A percentile compares a stretch with the other conserved stretches of the same genome.
Evolutionary conservation across 2,329 filamentous ascomycete genomes (phyloP).

Genomic region (Aureobasidium melanogenum): DNA sequence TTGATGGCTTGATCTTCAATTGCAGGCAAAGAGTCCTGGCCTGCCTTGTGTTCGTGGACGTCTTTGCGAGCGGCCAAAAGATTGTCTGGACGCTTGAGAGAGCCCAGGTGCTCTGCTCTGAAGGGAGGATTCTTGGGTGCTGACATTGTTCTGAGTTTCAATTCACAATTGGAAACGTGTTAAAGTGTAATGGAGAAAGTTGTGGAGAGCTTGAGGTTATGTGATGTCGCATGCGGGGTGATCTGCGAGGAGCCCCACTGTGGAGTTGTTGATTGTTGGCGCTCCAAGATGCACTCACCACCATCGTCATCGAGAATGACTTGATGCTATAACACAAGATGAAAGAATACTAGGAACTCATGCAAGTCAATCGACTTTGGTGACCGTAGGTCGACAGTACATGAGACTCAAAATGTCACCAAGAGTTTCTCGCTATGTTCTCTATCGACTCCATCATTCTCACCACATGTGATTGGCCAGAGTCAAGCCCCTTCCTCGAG

Average conservation of each 20-base stretch:
- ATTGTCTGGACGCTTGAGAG: constrained; percentile 53
- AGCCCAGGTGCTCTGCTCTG: constrained; percentile 48
- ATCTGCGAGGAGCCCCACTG: neutral
- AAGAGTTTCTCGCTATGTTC: neutral
- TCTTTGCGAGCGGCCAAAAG: constrained; percentile 49
- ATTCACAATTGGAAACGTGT: neutral
- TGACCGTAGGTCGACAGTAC: too few species aligned
- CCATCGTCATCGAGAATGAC: too few species aligned
- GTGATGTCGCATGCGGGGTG: neutral
- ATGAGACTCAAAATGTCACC: too few species aligned
- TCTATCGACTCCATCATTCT: neutral
- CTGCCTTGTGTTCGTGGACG: constrained; percentile 43
- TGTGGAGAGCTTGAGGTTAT: neutral
- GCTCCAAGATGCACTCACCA: neutral
- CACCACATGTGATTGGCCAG: neutral
- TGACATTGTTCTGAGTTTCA: neutral
- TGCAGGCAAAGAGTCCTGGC: constrained; percentile 44
- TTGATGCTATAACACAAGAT: too few species aligned
- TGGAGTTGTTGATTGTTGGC: neutral
- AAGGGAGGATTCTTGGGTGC: constrained; percentile 47
- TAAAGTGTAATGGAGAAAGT: neutral
- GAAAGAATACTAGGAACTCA: too few species aligned
- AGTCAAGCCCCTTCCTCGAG: neutral
- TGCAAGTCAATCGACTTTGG: too few species aligned
- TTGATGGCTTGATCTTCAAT: constrained; percentile 57